Evolutionary conservation across 2,329 filamentous ascomycete species (phyloP).

Genomic region (Fusarium buxicola): DNA sequence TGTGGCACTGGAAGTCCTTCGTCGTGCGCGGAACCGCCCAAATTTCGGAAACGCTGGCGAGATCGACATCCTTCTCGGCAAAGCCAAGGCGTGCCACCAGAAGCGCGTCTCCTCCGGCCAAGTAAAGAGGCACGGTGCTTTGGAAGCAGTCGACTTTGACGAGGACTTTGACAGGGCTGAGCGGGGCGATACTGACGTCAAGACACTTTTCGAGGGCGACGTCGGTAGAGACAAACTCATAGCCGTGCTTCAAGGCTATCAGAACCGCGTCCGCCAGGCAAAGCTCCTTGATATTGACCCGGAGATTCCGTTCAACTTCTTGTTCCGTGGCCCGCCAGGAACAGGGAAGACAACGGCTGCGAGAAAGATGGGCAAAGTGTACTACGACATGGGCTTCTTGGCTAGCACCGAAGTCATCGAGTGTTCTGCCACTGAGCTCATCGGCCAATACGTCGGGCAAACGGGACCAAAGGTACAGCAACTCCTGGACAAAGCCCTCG

Average conservation of each 20-base stretch:
- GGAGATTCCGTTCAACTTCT: conserved; percentile 73
- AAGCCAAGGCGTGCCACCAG: conserved; percentile 40
- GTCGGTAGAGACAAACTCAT: conserved; percentile 70
- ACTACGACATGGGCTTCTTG: conserved; percentile 79
- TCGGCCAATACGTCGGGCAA: conserved; percentile 76
- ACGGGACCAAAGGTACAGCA: conserved; percentile 73
- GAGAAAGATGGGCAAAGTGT: conserved; percentile 79
- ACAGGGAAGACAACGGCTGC: conserved; percentile 82
- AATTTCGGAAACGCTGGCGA: conserved; percentile 83
- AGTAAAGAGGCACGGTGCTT: conserved; percentile 65
- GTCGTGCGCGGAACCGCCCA: conserved; percentile 69
- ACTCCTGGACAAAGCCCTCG: conserved; percentile 70
- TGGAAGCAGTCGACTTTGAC: conserved; percentile 81
- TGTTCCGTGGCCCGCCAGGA: conserved; percentile 74
- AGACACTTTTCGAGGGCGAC: conserved; percentile 66
- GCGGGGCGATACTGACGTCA: conserved; percentile 56
- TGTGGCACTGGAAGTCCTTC: conserved; percentile 69
- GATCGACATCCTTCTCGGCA: conserved; percentile 64
- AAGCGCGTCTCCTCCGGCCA: conserved; percentile 34
- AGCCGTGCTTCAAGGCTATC: conserved; percentile 64
- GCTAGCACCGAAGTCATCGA: conserved; percentile 70
- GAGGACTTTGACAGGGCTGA: conserved; percentile 67
- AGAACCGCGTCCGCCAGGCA: conserved; percentile 54
- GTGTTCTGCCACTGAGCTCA: conserved; percentile 74
- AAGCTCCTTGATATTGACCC: conserved; percentile 46